Evolutionary conservation across 352 stramenopile species (phyloP), one percentile per base, ranked within the genome.

Genomic region (Globisporangium heterothallicum): DNA sequence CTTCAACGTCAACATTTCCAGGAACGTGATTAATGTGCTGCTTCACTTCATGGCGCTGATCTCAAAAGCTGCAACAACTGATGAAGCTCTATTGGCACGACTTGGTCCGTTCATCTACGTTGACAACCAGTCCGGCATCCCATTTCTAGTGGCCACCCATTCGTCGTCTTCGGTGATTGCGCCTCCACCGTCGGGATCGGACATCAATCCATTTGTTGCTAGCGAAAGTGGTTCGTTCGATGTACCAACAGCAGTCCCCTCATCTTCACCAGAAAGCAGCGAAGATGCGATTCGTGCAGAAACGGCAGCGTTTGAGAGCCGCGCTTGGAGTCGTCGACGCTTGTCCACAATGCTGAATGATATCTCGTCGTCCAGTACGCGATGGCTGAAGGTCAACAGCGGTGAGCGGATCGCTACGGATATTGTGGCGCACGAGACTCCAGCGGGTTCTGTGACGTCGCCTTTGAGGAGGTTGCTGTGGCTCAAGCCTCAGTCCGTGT

Each of bases 71-170:
- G 62, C 66, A 8, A 61, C 66, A 27, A 63, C 59, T 0, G 67
- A 76, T 18, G 68, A 84, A 46, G 63, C 58, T 13, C 57, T 76
- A 25, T 61, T 56, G 32, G 66, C 70, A 8, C 76, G 74, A 7
- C 76, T 94, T 24, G 83, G 83, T 1, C 77, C 80, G 18, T 90
- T 84, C 53, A 88, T 94, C 44, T 94, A 94, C 49, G 78, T 94
- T 6, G 83, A 94, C 45, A 94, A 94, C 43, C 80, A 94, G 42
- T 89, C 80, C 2, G 83, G 83, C 9, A 91, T 94, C 46, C 75
- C 75, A 21, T 89, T 94, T 59, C 56, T 85, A n/a, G 71, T 88
- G 8, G 83, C 83, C n/a, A 81, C 70, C 4, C 72, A 86, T 42
- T 64, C 68, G 26, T 66, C 70, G 10, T 57, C 19, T 30, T 58